Base-by-base conservation (phyloP, 345 rosid genomes). In the Sisymbrium altissimum region DNA sequence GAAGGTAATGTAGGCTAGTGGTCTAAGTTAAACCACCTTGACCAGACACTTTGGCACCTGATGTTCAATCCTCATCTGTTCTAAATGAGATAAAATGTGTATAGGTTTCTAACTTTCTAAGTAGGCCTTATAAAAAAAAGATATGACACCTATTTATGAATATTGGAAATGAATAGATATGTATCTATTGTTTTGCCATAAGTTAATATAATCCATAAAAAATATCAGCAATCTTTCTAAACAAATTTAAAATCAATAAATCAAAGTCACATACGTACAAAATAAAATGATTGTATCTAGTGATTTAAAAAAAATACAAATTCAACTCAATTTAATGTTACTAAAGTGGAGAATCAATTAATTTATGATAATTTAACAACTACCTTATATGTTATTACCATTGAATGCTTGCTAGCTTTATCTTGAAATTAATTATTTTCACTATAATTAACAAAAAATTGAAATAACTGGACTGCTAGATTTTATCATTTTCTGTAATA, bases 11-110 rank as follows among this genome's bases (percentile, higher is more conserved):
- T 49, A 49, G 33, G 50, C 32, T 30, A 49, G 63, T 75, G 79
- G 68, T 50, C 38, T 75, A 68, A 68, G 74, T 68, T 32, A 60
- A 75, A 68, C 79, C 48, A 68, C 79, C 41, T 40, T 68, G 52
- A 75, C 79, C 69, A 23, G 74, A 52, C 69, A 68, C 69, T 75
- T 75, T 75, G 79, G 64, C 64, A 68, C 54, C 54, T 40, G 63
- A 50, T 50, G 79, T 50, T 32, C 45, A 21, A 30, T 75, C 46
- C 32, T 59, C 43, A 21, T 23, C 6, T 75, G 62, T 49, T 40
- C 56, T 48, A 29, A 36, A 10, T 36, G 35, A 9, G 17, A 60
- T 55, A 49, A 17, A 58, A 45, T 50, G 15, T 41, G 15, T 19
- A 27, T 49, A 7, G 2, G 49, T 7, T 64, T 32, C 52, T 50